Percentiles rank a stretch among this genome's conserved stretches.
phyloP scores from a whole-genome alignment of 495 filamentous ascomycete genomes.

The Trichocladium uniseriatum region DNA sequence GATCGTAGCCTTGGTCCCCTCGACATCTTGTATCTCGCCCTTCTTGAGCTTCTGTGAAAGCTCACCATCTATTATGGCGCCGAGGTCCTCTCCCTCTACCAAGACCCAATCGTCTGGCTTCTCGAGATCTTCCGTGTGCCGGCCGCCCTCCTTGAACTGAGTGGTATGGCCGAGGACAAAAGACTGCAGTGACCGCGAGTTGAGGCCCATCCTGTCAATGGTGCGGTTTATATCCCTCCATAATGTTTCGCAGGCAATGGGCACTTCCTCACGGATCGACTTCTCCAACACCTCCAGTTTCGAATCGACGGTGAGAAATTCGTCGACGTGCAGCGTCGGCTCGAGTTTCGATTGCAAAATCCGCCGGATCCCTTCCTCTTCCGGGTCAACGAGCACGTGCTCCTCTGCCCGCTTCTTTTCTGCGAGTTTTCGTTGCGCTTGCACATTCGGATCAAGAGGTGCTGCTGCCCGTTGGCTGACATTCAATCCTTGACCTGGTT shows the following conservation, averaged over 20 bases:
- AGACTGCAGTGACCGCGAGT: conserved; percentile 61
- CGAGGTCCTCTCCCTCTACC: conserved; percentile 57
- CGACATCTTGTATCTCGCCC: conserved; percentile 53
- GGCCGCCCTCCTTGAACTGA: conserved; percentile 39
- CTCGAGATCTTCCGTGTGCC: conserved; percentile 51
- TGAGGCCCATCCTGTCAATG: conserved; percentile 86
- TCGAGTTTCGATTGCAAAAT: conserved; percentile 38
- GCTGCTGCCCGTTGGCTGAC: conserved; percentile 2
- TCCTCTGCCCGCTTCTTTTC: conserved; percentile 42
- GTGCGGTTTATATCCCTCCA: conserved; percentile 94
- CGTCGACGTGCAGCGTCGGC: conserved; percentile 43
- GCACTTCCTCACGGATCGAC: conserved; percentile 50
- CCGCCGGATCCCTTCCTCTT: conserved; percentile 47
- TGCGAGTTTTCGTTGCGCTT: conserved; percentile 34
- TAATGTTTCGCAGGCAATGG: conserved; percentile 52
- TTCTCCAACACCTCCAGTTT: conserved; percentile 13
- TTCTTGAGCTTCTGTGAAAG: conserved; percentile 51
- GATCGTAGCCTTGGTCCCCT: conserved; percentile 52
- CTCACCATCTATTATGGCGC: conserved; percentile 44
- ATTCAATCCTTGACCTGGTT: conserved; percentile 14
- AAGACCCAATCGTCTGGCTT: conserved; percentile 58
- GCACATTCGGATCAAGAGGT: conserved; percentile 30
- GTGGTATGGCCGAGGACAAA: conserved; percentile 59
- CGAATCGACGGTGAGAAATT: conserved; percentile 43
- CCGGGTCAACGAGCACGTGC: conserved; percentile 43